phyloP scores from a whole-genome alignment of 495 filamentous ascomycete genomes.

The Aspergillus baeticus region DNA sequence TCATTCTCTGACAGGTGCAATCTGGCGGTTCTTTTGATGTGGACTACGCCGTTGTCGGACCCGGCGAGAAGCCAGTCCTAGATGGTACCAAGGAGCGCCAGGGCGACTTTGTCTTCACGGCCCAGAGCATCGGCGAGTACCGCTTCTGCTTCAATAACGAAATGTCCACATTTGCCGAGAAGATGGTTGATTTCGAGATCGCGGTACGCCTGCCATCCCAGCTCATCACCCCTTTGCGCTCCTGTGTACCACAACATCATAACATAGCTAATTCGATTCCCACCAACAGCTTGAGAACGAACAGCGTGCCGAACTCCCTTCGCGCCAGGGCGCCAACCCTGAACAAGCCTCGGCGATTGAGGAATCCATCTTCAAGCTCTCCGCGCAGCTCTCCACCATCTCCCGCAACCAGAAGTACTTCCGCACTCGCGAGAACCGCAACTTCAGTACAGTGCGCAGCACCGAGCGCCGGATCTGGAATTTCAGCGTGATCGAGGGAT shows the following conservation, averaged over 20 bases:
- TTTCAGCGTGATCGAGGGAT: constrained; percentile 89
- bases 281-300: constrained; percentile 85
- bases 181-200: constrained; percentile 98
- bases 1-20: constrained; percentile 67
- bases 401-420: constrained; percentile 99
- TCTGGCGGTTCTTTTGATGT: constrained; percentile 94
- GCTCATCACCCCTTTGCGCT: neutral
- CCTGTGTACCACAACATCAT: too few species aligned
- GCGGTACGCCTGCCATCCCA: constrained; percentile 55
- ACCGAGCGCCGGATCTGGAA: constrained; percentile 96
- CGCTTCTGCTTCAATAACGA: constrained; percentile 98
- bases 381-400: constrained; percentile 91
- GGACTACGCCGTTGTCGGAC: constrained; percentile 85
- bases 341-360: constrained; percentile 91
- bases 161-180: constrained; percentile 97
- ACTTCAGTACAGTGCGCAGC: constrained; percentile 96
- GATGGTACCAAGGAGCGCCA: constrained; percentile 91
- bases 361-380: constrained; percentile 95
- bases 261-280: neutral
- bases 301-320: constrained; percentile 73
- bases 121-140: constrained; percentile 90
- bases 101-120: constrained; percentile 98
- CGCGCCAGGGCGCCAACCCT: constrained; percentile 84
- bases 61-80: constrained; percentile 76
- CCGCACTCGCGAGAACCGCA: constrained; percentile 96